Evolutionary conservation across 805 yeast species (phyloP), one percentile per base, ranked within the genome.

Genomic region (Lachancea sp.): DNA sequence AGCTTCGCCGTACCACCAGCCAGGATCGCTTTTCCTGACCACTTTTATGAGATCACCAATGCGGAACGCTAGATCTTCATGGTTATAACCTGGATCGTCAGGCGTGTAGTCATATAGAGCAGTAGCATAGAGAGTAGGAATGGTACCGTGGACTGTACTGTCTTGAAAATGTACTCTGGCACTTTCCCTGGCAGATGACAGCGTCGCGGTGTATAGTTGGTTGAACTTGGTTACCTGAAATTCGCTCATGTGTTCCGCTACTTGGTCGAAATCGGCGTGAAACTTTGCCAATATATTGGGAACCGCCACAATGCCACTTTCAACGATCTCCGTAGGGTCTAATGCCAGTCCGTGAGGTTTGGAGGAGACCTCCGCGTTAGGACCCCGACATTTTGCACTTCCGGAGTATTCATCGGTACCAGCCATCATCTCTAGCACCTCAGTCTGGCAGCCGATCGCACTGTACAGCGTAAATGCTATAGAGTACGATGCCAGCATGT

Each of bases 401-500:
- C 11, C 24, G 11, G 11, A 22, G 9, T 6, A 5, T 8, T 16
- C 13, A 5, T 18, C 34, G 4, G n/a, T 9, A 11, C 6, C 34
- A 12, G 11, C 15, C 3, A 21, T 5, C 25, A 25, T 28, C 12
- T 12, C 18, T 19, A 18, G 11, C 29, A 18, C 34, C n/a, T 20
- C 33, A 8, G n/a, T 13, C 13, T 8, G 15, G 16, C 33, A 20
- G 4, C 34, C 39, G 2, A 36, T 18, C 20, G 19, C 8, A 13
- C 25, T 45, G 34, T 50, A 41, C 35, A 55, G 29, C 7, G 46
- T 50, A 32, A 48, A 49, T 3, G 50, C 40, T 16, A 55, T 43
- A 18, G 56, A 43, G 19, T 47, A 41, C 4, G 45, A 42, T n/a
- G 51, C 50, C 38, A 39, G 49, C 23, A 48, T 50, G 44, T 46